Percentiles rank a stretch among this genome's conserved stretches.
These are phyloP conservation scores for Fagopyrum homotropicum DNA, from an alignment of 148 eudicot species.

Conservation along the genomic window DNA sequence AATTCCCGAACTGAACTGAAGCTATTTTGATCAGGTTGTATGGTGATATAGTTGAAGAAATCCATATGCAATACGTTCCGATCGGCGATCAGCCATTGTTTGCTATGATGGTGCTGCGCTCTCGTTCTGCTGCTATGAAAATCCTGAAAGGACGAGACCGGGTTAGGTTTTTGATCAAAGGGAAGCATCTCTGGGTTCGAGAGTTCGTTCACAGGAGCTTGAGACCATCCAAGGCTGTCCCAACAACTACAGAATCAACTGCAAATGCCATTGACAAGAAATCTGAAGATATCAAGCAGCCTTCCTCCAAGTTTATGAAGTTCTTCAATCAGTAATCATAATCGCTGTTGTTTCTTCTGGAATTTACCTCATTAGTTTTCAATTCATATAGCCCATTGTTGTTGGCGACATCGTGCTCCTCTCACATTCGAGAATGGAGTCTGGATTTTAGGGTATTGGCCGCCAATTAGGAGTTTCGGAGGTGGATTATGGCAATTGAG, in stretches of 20 bases:
- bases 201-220: constrained; percentile 18
- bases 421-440: no score
- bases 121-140: constrained; percentile 18
- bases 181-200: constrained; percentile 42
- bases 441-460: no score
- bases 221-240: background rate
- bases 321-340: background rate
- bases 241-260: background rate
- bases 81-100: constrained; percentile 21
- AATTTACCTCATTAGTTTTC: no score
- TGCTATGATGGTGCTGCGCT: constrained; percentile 21
- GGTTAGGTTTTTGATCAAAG: constrained; percentile 24
- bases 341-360: background rate
- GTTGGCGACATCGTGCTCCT: no score
- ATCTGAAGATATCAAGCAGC: background rate
- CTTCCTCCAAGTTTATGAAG: background rate
- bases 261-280: background rate
- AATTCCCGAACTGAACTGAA: no score
- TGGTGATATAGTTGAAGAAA: constrained; percentile 16
- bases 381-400: no score
- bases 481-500: no score
- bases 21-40: background rate
- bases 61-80: constrained; percentile 18
- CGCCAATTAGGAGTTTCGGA: no score
- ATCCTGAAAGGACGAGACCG: constrained; percentile 22